Evolutionary conservation across 2,329 filamentous ascomycete species (phyloP).

Genomic region (Apiospora malaysiana): DNA sequence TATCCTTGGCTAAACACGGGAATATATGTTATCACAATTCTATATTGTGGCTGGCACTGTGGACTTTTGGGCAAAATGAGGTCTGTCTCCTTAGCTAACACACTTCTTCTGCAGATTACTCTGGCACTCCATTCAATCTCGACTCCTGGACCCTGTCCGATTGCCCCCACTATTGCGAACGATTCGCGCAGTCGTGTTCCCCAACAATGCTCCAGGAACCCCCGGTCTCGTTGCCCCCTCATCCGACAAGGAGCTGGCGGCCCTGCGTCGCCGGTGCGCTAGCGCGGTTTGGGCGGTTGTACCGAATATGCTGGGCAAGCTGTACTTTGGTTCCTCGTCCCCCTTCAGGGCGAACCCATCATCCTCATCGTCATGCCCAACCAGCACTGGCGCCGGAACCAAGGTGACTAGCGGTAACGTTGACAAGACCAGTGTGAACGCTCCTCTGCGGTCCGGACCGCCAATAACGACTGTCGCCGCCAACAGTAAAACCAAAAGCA

Average conservation of each 20-base stretch:
- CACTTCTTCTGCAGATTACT: conserved; percentile 54
- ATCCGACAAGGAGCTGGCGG: conserved; percentile 62
- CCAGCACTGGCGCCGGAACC: conserved; percentile 32
- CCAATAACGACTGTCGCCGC: conserved; percentile 31
- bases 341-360: conserved; percentile 42
- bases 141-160: conserved; percentile 67
- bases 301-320: conserved; percentile 52
- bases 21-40: background rate
- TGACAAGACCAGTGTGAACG: conserved; percentile 44
- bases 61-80: background rate
- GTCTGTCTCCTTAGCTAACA: background rate
- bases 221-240: conserved; percentile 65
- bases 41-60: conserved; percentile 16
- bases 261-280: conserved; percentile 72
- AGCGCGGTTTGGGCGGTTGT: conserved; percentile 58
- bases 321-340: conserved; percentile 53
- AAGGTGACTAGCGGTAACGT: conserved; percentile 45
- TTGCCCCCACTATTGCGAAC: conserved; percentile 72
- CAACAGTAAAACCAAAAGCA: conserved; percentile 32
- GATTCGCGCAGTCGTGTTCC: conserved; percentile 81
- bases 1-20: background rate
- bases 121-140: conserved; percentile 60
- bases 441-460: conserved; percentile 36
- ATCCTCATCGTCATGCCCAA: background rate
- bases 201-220: conserved; percentile 77